phyloP scores from a whole-genome alignment of 2,329 filamentous ascomycete genomes.

The Colletotrichum musae region DNA sequence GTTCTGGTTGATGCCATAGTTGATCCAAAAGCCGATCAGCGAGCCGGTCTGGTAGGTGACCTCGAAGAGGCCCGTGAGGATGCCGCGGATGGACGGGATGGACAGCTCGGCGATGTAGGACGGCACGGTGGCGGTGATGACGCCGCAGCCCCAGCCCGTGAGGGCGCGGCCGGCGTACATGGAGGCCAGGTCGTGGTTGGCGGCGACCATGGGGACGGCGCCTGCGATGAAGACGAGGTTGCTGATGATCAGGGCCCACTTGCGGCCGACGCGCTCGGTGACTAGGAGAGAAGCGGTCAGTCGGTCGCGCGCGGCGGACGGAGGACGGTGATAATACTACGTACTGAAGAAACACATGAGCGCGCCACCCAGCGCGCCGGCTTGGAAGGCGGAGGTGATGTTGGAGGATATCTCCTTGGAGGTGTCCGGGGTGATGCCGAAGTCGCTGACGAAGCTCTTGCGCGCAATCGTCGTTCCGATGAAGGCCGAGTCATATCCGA shows the following conservation, averaged over 20 bases:
- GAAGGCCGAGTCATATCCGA: conserved; percentile 69
- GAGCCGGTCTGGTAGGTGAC: conserved; percentile 68
- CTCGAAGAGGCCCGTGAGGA: conserved; percentile 68
- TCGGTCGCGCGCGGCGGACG: no score
- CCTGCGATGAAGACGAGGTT: conserved; percentile 61
- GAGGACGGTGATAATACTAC: background rate
- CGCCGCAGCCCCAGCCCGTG: conserved; percentile 70
- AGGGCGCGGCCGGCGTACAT: conserved; percentile 70
- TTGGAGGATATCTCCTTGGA: conserved; percentile 55
- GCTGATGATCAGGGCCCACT: conserved; percentile 63
- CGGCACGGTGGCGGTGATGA: conserved; percentile 71
- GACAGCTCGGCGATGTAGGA: conserved; percentile 76
- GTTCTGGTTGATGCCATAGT: conserved; percentile 59
- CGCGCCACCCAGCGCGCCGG: conserved; percentile 68
- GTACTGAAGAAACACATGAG: conserved; percentile 60
- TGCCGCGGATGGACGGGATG: conserved; percentile 69
- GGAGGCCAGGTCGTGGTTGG: conserved; percentile 56
- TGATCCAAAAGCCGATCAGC: conserved; percentile 67
- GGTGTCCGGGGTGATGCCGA: conserved; percentile 48
- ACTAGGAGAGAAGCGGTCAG: conserved; percentile 43
- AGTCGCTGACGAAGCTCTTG: conserved; percentile 61
- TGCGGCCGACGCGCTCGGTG: conserved; percentile 65
- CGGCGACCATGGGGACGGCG: conserved; percentile 59
- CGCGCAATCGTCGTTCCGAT: conserved; percentile 68
- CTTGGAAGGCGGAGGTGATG: conserved; percentile 63